These are phyloP conservation scores for Sordaria brevicollis DNA, from an alignment of 495 filamentous ascomycete genomes.

Conservation along the genomic window DNA sequence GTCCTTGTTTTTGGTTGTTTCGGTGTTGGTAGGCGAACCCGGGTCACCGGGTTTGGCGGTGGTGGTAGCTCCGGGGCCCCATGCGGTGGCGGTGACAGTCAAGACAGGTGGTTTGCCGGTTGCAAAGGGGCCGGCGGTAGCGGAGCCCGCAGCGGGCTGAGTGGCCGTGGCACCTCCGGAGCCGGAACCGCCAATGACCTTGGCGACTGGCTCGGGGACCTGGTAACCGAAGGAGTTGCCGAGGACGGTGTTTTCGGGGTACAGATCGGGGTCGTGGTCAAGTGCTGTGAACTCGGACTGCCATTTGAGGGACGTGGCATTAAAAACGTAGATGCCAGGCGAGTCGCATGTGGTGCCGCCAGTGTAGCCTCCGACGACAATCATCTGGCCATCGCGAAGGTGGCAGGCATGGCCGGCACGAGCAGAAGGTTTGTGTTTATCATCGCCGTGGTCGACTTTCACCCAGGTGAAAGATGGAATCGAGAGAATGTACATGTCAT, in stretches of 20 bases:
- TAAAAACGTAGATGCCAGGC: constrained; percentile 62
- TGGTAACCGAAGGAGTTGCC: constrained; percentile 51
- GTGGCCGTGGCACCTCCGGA: constrained; percentile 58
- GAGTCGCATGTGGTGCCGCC: constrained; percentile 53
- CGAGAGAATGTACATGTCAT: constrained; percentile 70
- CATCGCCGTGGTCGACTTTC: constrained; percentile 40
- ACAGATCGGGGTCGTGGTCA: constrained; percentile 20
- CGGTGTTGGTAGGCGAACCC: neutral
- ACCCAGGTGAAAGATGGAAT: constrained; percentile 69
- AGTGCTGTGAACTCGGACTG: constrained; percentile 44
- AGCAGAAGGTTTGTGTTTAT: constrained; percentile 43
- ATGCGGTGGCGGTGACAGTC: constrained; percentile 46
- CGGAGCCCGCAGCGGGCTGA: constrained; percentile 46
- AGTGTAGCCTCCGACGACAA: constrained; percentile 63
- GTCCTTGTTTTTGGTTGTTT: constrained; percentile 22
- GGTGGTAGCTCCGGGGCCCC: constrained; percentile 21
- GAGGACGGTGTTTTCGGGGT: constrained; percentile 37
- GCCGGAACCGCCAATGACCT: constrained; percentile 50
- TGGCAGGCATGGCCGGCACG: constrained; percentile 61
- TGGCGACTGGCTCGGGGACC: constrained; percentile 51
- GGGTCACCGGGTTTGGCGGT: constrained; percentile 11
- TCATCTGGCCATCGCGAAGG: constrained; percentile 58
- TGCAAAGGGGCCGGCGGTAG: constrained; percentile 56
- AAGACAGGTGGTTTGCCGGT: constrained; percentile 56
- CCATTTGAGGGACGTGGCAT: constrained; percentile 52